A percentile compares a stretch with the other conserved stretches of the same genome.
phyloP scores from a whole-genome alignment of 352 stramenopile species.

The Phytophthora quininea region DNA sequence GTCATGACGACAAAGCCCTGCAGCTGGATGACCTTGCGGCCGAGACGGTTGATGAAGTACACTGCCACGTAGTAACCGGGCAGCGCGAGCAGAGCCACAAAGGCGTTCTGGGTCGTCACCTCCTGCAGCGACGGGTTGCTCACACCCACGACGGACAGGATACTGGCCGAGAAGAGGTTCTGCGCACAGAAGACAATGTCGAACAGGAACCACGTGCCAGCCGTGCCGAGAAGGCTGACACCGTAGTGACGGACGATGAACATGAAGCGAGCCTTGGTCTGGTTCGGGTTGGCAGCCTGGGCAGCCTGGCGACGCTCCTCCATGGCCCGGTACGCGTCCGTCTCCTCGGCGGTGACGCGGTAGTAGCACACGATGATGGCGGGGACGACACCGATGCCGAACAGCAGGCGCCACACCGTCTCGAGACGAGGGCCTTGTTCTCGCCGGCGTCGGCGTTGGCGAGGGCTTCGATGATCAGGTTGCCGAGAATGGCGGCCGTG shows the following conservation, averaged over 20 bases:
- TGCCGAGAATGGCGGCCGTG: conserved; percentile 65
- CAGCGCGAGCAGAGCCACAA: conserved; percentile 72
- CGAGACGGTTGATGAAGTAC: conserved; percentile 73
- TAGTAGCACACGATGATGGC: conserved; percentile 72
- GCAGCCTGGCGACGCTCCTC: conserved; percentile 27
- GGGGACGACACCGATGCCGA: conserved; percentile 65
- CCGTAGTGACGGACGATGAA: conserved; percentile 66
- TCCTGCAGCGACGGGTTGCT: conserved; percentile 52
- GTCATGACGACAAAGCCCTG: conserved; percentile 77
- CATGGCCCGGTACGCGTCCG: conserved; percentile 45
- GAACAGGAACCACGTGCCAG: conserved; percentile 86
- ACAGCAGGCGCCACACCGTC: conserved; percentile 70
- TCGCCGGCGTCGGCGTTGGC: conserved; percentile 43
- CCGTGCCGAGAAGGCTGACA: conserved; percentile 60
- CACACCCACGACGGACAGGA: conserved; percentile 66
- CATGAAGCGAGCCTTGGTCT: conserved; percentile 16
- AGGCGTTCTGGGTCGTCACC: conserved; percentile 63
- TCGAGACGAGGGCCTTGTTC: conserved; percentile 53
- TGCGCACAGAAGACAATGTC: conserved; percentile 86
- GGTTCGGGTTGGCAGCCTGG: conserved; percentile 7
- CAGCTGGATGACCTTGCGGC: conserved; percentile 75
- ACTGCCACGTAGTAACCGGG: conserved; percentile 85
- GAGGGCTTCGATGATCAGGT: conserved; percentile 58
- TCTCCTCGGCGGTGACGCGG: conserved; percentile 66
- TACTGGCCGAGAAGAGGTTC: conserved; percentile 79